phyloP scores from a whole-genome alignment of 345 rosid species.

The Salix exigua region DNA sequence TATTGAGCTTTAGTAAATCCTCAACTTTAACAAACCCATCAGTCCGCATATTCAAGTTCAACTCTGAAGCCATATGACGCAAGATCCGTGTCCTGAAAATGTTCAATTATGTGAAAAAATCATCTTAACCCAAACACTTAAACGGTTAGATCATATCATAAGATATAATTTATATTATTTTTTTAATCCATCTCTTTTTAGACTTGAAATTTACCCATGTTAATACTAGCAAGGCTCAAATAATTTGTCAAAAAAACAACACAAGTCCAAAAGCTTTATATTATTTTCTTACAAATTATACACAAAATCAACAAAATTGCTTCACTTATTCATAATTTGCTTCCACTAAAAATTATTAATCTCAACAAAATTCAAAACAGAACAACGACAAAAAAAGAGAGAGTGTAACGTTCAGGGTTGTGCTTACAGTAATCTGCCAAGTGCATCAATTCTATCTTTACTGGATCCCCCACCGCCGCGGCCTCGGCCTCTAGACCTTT shows the following conservation, averaged over 20 bases:
- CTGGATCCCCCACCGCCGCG: conserved; percentile 37
- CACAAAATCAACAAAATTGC: not conserved
- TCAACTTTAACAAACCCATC: conserved; percentile 83
- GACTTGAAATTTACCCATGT: too few species aligned
- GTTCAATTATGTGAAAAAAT: not conserved
- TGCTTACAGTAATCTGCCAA: conserved; percentile 86
- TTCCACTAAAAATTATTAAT: not conserved
- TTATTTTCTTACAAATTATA: not conserved
- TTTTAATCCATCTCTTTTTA: too few species aligned
- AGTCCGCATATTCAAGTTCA: conserved; percentile 60
- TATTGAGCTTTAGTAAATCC: conserved; percentile 60
- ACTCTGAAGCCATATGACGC: conserved; percentile 75
- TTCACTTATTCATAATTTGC: not conserved
- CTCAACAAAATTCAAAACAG: not conserved
- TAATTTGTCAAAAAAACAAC: too few species aligned
- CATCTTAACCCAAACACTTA: too few species aligned
- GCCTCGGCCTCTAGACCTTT: conserved; percentile 45
- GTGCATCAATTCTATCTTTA: conserved; percentile 68
- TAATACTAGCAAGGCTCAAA: too few species aligned
- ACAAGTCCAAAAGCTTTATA: too few species aligned
- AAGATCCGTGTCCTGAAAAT: conserved; percentile 62
- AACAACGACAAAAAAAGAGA: too few species aligned
- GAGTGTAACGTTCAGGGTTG: not conserved
- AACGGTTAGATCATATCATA: too few species aligned
- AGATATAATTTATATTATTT: too few species aligned